Base-by-base conservation (phyloP, 768 basidiomycete species). In the Exsudoporus frostii region DNA sequence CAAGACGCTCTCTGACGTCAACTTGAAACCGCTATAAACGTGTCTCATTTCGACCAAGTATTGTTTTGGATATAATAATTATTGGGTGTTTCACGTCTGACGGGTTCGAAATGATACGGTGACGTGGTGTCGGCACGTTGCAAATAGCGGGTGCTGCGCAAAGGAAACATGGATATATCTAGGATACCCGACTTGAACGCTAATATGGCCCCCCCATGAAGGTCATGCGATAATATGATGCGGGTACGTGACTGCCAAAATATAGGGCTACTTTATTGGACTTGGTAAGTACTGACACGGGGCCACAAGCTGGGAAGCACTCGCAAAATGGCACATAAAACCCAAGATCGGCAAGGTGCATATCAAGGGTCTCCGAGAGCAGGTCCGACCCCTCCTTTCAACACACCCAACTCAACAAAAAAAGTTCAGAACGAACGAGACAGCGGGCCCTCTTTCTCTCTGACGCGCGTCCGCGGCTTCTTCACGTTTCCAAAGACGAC, bases 1-100 rank as follows among this genome's bases (percentile, higher is more conserved):
- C 72, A 92, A 88, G 72, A 92, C 82, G 17, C 74, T 93, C 24
- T 88, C 90, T 4, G 91, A 93, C 61, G 84, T 93, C 48, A 88
- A 80, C 63, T 67, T 93, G 61, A 90, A 88, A 69, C 79, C 86
- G 13, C 71, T 71, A 52, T 80, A 72, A 64, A 56, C 19, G 5
- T 51, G 22, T n/a, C 32, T 37, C n/a, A 11, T 46, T 34, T 25
- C 6, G 15, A 4, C 3, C 14, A 9, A 30, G 4, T 42, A 22
- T 39, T 15, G 24, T 49, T 25, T 25, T 27, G n/a, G 22, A n/a
- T n/a, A n/a, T n/a, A n/a, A n/a, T n/a, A n/a, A n/a, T n/a, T 29
- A 22, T 29, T 32, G 33, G 51, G 27, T 42, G 37, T 39, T 46
- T 59, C 34, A 25, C n/a, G 46, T 40, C 7, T 24, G 38, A 41